Evolutionary conservation across 345 rosid species (phyloP).

Genomic region (Theobroma cacao): DNA sequence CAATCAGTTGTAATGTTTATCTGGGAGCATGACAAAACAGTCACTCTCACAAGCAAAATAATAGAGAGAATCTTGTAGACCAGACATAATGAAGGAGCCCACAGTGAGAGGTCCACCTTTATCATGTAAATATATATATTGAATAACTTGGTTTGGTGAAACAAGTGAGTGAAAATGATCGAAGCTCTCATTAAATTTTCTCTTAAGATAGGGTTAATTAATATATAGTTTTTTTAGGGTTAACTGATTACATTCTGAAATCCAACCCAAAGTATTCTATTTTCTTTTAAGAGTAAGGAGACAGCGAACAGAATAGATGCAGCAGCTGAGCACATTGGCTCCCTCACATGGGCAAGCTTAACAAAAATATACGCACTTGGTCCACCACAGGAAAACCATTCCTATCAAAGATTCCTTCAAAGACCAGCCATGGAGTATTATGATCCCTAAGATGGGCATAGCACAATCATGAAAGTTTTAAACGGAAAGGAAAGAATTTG

Average conservation of each 20-base stretch:
- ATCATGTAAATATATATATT: background rate
- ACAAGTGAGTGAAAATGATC: slow-evolving; percentile 30
- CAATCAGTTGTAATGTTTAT: slow-evolving; percentile 22
- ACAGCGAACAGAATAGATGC: slow-evolving; percentile 12
- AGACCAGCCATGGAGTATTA: slow-evolving; percentile 18
- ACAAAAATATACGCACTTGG: background rate
- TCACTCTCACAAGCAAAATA: slow-evolving; percentile 47
- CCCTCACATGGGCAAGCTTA: slow-evolving; percentile 19
- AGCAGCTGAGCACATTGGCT: slow-evolving; percentile 19
- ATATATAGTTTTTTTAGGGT: background rate
- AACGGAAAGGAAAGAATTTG: background rate
- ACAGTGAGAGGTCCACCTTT: slow-evolving; percentile 18
- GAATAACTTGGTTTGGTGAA: slow-evolving; percentile 28
- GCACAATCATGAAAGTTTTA: slow-evolving; percentile 7
- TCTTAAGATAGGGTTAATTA: slow-evolving; percentile 3
- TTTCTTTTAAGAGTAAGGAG: background rate
- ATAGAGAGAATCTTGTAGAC: slow-evolving; percentile 57
- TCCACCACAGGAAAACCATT: slow-evolving; percentile 15
- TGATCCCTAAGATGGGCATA: slow-evolving; percentile 17
- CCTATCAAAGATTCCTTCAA: slow-evolving; percentile 31
- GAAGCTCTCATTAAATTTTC: slow-evolving; percentile 22
- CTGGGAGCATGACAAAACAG: slow-evolving; percentile 35
- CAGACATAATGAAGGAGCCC: slow-evolving; percentile 37
- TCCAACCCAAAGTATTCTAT: background rate
- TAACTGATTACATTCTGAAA: background rate